A percentile compares a stretch with the other conserved stretches of the same genome.
Evolutionary conservation across 176 grass and related monocot species (phyloP).

Genomic region (sorghum (Sorghum bicolor)): DNA sequence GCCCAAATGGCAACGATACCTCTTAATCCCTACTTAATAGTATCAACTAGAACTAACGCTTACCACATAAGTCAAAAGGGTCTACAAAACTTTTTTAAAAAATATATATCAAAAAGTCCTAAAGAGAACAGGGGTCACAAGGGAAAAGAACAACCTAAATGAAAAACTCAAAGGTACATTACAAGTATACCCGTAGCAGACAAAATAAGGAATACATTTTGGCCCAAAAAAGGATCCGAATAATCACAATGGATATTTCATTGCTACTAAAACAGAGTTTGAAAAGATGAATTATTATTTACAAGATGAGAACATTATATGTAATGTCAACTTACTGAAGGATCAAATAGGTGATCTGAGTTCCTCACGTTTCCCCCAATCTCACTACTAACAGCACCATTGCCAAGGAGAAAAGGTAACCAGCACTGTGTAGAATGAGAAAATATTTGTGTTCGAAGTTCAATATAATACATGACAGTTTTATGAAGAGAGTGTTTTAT

Average conservation of each 20-base stretch:
- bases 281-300: conserved; percentile 6
- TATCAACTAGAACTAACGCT: neutral
- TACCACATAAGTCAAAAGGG: conserved; percentile 3
- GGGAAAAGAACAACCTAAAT: neutral
- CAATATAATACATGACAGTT: neutral
- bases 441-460: conserved; percentile 18
- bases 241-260: neutral
- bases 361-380: conserved; percentile 20
- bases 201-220: neutral
- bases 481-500: conserved; percentile 13
- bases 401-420: conserved; percentile 77
- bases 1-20: neutral
- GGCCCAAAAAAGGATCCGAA: neutral
- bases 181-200: neutral
- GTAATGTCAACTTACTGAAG: conserved; percentile 59
- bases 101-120: neutral
- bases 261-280: neutral
- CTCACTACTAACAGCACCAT: conserved; percentile 20
- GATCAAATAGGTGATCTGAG: conserved; percentile 52
- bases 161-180: neutral
- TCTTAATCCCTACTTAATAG: neutral
- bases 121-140: neutral
- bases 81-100: neutral
- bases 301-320: conserved; percentile 5
- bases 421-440: conserved; percentile 52